Evolutionary conservation across 2,329 filamentous ascomycete species (phyloP).

Genomic region (Cytospora leucostoma): DNA sequence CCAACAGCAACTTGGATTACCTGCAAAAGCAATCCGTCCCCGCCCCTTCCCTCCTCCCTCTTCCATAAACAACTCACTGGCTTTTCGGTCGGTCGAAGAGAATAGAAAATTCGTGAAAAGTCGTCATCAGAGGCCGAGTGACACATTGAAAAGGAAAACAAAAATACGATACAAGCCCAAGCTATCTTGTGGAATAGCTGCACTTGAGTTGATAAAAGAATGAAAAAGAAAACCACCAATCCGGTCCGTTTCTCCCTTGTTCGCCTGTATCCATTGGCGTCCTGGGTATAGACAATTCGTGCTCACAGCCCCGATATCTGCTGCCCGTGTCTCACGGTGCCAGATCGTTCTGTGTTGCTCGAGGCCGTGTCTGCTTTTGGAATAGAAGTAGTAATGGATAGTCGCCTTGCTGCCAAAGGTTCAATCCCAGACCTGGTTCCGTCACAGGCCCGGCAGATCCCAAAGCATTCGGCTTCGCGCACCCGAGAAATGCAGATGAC

Average conservation of each 20-base stretch:
- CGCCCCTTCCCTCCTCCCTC: neutral
- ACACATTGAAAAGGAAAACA: constrained; percentile 26
- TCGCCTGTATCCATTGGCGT: constrained; percentile 7
- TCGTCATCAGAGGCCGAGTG: constrained; percentile 37
- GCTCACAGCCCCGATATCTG: neutral
- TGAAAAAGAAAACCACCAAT: neutral
- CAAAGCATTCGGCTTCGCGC: neutral
- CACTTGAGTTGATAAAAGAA: neutral
- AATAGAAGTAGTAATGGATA: constrained; percentile 11
- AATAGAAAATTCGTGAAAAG: constrained; percentile 37
- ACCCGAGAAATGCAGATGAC: constrained; percentile 20
- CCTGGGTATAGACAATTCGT: constrained; percentile 16
- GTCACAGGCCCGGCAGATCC: neutral
- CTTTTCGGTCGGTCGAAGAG: constrained; percentile 21
- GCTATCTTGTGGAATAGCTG: constrained; percentile 1
- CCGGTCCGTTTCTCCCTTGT: neutral
- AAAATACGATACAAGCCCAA: constrained; percentile 27
- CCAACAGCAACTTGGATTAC: constrained; percentile 15
- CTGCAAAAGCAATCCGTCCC: neutral
- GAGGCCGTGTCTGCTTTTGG: constrained; percentile 7
- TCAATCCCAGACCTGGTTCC: neutral
- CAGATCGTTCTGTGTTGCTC: neutral
- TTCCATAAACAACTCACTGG: constrained; percentile 14
- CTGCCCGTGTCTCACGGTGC: neutral
- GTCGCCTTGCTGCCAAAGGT: constrained; percentile 2